Conservation (phyloP, 352 stramenopile species). For the Hyaloperonospora brassicae region DNA sequence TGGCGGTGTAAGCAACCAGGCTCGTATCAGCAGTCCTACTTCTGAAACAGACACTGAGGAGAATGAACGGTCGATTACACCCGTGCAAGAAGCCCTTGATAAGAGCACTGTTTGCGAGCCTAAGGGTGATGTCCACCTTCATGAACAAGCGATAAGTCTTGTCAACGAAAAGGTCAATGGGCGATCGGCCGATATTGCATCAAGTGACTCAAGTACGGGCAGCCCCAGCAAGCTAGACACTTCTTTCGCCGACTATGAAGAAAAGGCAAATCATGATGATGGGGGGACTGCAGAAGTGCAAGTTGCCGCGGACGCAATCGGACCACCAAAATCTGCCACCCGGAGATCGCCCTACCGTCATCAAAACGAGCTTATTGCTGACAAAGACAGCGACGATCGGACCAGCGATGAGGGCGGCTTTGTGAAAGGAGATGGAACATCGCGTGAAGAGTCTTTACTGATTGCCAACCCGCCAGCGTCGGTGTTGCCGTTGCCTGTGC, state of each 20-base stretch:
- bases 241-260: constrained; percentile 8
- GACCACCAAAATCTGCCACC: not conserved
- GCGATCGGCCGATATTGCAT: not conserved
- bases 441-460: constrained; percentile 11
- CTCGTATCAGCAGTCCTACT: constrained; percentile 1
- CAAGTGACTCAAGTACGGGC: constrained; percentile 1
- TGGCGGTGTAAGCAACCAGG: constrained; percentile 1
- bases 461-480: constrained; percentile 6
- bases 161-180: not conserved
- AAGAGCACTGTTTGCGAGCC: constrained; percentile 4
- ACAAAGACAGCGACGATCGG: constrained; percentile 21
- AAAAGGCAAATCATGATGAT: constrained; percentile 2
- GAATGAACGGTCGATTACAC: not conserved
- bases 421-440: constrained; percentile 5
- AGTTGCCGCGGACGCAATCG: not conserved
- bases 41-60: not conserved
- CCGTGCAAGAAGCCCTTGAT: not conserved
- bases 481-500: not conserved
- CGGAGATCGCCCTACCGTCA: not conserved
- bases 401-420: not conserved
- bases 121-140: constrained; percentile 2
- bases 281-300: constrained; percentile 1
- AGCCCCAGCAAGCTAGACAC: constrained; percentile 1
- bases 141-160: not conserved
- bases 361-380: constrained; percentile 19